Percentiles rank a stretch among this genome's conserved stretches.
These are phyloP conservation scores for Xylaria hypoxylon DNA, from an alignment of 2,329 filamentous ascomycete genomes.

Conservation along the genomic window DNA sequence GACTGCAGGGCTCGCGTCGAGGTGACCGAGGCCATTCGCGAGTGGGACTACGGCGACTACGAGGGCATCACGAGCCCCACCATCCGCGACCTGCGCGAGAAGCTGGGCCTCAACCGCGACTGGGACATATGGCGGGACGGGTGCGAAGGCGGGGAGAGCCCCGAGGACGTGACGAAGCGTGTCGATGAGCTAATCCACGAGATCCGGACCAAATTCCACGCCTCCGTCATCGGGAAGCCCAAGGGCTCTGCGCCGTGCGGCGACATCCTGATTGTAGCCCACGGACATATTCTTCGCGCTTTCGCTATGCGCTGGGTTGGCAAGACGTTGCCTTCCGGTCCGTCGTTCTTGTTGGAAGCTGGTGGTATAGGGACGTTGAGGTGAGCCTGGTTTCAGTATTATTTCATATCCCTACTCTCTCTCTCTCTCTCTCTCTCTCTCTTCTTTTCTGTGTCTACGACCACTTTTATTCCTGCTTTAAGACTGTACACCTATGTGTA, in stretches of 20 bases:
- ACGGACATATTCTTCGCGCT: slow-evolving; percentile 88
- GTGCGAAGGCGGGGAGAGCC: slow-evolving; percentile 84
- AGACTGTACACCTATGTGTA: no score
- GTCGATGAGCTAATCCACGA: slow-evolving; percentile 81
- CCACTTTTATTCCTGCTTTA: background rate
- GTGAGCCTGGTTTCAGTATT: slow-evolving; percentile 54
- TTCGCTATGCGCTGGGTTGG: slow-evolving; percentile 89
- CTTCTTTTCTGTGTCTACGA: no score
- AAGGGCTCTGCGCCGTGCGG: slow-evolving; percentile 57
- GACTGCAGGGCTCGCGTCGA: slow-evolving; percentile 71
- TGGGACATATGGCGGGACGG: slow-evolving; percentile 96
- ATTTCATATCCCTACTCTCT: background rate
- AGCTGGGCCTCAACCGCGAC: slow-evolving; percentile 65
- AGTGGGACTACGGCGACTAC: slow-evolving; percentile 91
- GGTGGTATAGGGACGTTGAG: slow-evolving; percentile 86
- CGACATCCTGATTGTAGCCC: slow-evolving; percentile 84
- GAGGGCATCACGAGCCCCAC: slow-evolving; percentile 81
- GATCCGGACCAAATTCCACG: slow-evolving; percentile 75
- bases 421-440: background rate
- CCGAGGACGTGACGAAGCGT: slow-evolving; percentile 76
- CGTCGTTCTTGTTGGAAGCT: slow-evolving; percentile 85
- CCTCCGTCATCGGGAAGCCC: slow-evolving; percentile 68
- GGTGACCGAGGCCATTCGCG: slow-evolving; percentile 77
- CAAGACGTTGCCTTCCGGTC: slow-evolving; percentile 78
- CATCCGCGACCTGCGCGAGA: slow-evolving; percentile 69